Conservation (phyloP, 768 basidiomycete genomes). For the Pleurotus cornucopiae region DNA sequence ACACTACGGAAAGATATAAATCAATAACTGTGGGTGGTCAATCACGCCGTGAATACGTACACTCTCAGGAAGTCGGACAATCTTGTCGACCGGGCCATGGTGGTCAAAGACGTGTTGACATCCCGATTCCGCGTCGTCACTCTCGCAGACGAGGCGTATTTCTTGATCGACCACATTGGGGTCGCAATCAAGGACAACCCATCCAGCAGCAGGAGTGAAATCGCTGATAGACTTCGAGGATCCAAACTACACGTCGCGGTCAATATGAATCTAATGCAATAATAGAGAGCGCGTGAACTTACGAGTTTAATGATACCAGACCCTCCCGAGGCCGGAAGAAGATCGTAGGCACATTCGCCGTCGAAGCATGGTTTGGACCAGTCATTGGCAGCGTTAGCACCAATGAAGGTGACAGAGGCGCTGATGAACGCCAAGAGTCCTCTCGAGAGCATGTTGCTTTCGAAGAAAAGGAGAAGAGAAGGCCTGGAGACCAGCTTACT, state of each 20-base stretch:
- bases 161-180: neutral
- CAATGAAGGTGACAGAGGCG: no score
- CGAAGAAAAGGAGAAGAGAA: no score
- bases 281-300: neutral
- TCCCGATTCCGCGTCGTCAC: slow-evolving; percentile 13
- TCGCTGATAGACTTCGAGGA: neutral
- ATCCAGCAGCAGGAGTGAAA: neutral
- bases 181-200: slow-evolving; percentile 3
- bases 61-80: slow-evolving; percentile 51
- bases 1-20: slow-evolving; percentile 18
- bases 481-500: no score
- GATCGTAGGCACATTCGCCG: slow-evolving; percentile 18
- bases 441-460: no score
- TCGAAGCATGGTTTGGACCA: slow-evolving; percentile 21
- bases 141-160: slow-evolving; percentile 1
- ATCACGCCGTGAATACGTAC: slow-evolving; percentile 24
- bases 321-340: slow-evolving; percentile 1
- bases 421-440: no score
- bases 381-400: slow-evolving; percentile 11
- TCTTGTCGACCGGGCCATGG: slow-evolving; percentile 37
- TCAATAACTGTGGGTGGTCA: neutral
- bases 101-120: slow-evolving; percentile 37
- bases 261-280: neutral
- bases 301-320: neutral
- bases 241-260: neutral